Evolutionary conservation across 164 flowering plant genomes (phyloP), one percentile per base, ranked within the genome.

Genomic region (Tinospora cordifolia): DNA sequence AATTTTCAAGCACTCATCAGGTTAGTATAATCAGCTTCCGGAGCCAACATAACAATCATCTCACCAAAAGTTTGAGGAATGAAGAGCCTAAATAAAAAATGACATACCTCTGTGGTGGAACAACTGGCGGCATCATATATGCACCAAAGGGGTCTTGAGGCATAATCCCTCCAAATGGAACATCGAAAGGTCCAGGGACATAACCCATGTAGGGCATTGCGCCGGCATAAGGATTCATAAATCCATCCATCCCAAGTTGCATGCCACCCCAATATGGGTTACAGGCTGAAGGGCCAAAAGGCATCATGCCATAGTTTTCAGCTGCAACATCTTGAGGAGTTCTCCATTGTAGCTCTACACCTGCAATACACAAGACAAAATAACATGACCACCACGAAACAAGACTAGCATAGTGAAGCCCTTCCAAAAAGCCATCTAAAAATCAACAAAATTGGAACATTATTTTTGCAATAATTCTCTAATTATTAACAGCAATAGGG

Each of bases 81-180:
- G 21, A 54, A 54, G 24, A n/a, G 46, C 58, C 30, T 26, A 11
- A 21, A 46, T 21, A 44, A 64, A n/a, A 4, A 71, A 12, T 38
- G 65, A 30, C 70, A 63, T 68, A 85, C 95, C 91, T 87, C 15
- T 79, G 87, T 71, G 87, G 87, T 47, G 86, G 87, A 63, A 79
- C 71, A 63, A 40, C 70, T 34, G 94, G 93, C 70, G 94, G 93
- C 71, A 85, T 65, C 91, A 87, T 84, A 72, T 68, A 81, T 26
- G 82, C 85, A 44, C 74, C 89, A 79, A 86, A 91, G 26, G 89
- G 93, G 51, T 86, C 93, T 65, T 79, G 96, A 63, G 92, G 95
- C 41, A 87, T 27, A 39, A 83, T 73, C 59, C 86, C 85, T 8
- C 80, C 84, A 76, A 84, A 81, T 15, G 89, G 83, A 82, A 87